Evolutionary conservation across 225 moss, liverwort and hornwort genomes (phyloP), one percentile per base, ranked within the genome.

Genomic region (Polytrichum commune): DNA sequence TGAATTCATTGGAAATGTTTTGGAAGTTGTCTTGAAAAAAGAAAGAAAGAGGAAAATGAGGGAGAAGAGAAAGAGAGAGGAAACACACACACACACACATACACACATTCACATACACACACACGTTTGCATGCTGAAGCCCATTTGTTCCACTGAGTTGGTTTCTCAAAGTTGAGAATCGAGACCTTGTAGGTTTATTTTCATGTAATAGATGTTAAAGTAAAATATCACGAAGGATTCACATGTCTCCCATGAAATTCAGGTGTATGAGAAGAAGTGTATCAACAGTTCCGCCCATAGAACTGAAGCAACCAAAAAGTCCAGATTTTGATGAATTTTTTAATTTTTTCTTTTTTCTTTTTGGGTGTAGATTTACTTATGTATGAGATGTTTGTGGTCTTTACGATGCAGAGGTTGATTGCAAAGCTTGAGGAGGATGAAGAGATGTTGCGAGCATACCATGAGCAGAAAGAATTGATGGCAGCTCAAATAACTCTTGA

Each of bases 361-460:
- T n/a, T n/a, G n/a, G n/a, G 30, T 30, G 6, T 6, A 6, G 0
- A 6, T 30, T 29, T 29, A 29, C 29, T 29, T 29, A 29, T 5
- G 5, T 6, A 30, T 6, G 30, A 30, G 30, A 1, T 5, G 1
- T 7, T n/a, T 60, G 58, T 20, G 58, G 58, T 6, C 6, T 60
- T 22, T 23, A 6, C 22, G 58, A 10, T 16, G 66, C 46, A 66
- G 66, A 66, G 10, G 2, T 22, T 66, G 2, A n/a, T 66, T 32
- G 46, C 23, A 7, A 66, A 53, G 33, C 32, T 66, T 33, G 66
- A 24, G 33, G 66, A 66, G 46, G 46, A 53, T 23, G 66, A 66
- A 19, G 29, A 66, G 66, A 8, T 66, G 29, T 23, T 66, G 33
- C 46, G 29, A 25, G 66, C 66, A 7, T 66, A 66, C 22, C 30